A percentile compares a stretch with the other conserved stretches of the same genome.
Evolutionary conservation across 2,329 filamentous ascomycete species (phyloP).

Genomic region (Colletotrichum sidae): DNA sequence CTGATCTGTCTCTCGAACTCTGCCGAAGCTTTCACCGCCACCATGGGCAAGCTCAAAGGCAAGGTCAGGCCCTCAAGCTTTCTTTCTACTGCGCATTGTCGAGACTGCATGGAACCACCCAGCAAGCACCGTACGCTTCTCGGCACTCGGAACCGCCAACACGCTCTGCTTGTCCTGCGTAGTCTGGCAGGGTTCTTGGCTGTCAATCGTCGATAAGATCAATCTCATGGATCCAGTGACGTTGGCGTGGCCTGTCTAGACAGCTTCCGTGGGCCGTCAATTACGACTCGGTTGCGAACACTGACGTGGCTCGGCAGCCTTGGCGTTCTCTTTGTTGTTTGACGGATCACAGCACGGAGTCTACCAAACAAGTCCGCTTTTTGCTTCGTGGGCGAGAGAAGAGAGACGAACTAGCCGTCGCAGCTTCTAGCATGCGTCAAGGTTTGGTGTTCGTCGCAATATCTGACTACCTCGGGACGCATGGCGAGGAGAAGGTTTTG

Average conservation of each 20-base stretch:
- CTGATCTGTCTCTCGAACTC: background rate
- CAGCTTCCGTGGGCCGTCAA: background rate
- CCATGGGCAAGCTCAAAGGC: slow-evolving; percentile 24
- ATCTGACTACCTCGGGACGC: background rate
- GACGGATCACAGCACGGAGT: background rate
- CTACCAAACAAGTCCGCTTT: background rate
- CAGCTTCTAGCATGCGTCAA: slow-evolving; percentile 4
- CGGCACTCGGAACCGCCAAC: background rate
- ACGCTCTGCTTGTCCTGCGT: too few species aligned
- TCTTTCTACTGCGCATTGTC: slow-evolving; percentile 13
- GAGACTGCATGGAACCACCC: background rate
- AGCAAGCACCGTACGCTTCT: slow-evolving; percentile 13
- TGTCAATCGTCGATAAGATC: background rate
- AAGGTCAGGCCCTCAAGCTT: slow-evolving; percentile 4
- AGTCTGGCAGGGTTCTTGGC: background rate
- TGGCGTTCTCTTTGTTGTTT: background rate
- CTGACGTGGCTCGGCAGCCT: slow-evolving; percentile 25
- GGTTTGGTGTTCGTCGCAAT: background rate
- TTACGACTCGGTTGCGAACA: slow-evolving; percentile 21
- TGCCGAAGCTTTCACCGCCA: slow-evolving; percentile 28
- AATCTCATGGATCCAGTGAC: slow-evolving; percentile 4
- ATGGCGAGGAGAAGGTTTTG: background rate
- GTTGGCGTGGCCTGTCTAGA: slow-evolving; percentile 11
- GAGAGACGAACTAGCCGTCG: slow-evolving; percentile 11
- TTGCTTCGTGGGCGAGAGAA: slow-evolving; percentile 23